Evolutionary conservation across 768 basidiomycete genomes (phyloP).

Genomic region (Strobilomyces confusus): DNA sequence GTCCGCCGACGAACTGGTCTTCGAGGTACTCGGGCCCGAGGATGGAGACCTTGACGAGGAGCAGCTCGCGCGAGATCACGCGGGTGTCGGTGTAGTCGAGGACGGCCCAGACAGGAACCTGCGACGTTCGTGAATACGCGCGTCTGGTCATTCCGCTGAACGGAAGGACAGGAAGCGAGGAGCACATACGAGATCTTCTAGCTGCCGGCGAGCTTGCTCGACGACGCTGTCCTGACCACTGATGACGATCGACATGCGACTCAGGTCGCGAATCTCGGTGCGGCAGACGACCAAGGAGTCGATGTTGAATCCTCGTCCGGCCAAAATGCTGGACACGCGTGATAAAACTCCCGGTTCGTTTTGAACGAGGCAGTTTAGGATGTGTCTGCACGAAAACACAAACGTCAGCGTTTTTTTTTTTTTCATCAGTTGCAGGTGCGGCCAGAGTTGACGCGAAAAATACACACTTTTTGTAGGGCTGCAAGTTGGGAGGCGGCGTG

Average conservation of each 20-base stretch:
- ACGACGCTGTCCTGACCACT: slow-evolving; percentile 97
- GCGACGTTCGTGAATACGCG: background rate
- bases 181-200: slow-evolving; percentile 86
- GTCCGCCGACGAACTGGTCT: slow-evolving; percentile 82
- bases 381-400: slow-evolving; percentile 55
- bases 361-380: slow-evolving; percentile 96
- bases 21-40: slow-evolving; percentile 96
- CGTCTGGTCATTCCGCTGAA: background rate
- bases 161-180: background rate
- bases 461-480: slow-evolving; percentile 84
- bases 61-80: slow-evolving; percentile 87
- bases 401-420: background rate
- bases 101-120: slow-evolving; percentile 99
- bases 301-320: slow-evolving; percentile 96
- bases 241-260: slow-evolving; percentile 97
- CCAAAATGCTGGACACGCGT: slow-evolving; percentile 94
- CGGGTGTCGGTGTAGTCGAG: slow-evolving; percentile 94
- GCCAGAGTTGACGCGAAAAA: background rate
- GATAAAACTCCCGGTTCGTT: slow-evolving; percentile 99
- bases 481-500: slow-evolving; percentile 84
- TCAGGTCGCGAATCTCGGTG: slow-evolving; percentile 94
- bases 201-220: slow-evolving; percentile 92
- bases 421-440: background rate
- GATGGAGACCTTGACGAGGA: slow-evolving; percentile 95
- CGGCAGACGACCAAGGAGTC: slow-evolving; percentile 98